A percentile compares a stretch with the other conserved stretches of the same genome.
These are phyloP conservation scores for Diplodia intermedia DNA, from an alignment of 2,329 filamentous ascomycete genomes.

Conservation along the genomic window DNA sequence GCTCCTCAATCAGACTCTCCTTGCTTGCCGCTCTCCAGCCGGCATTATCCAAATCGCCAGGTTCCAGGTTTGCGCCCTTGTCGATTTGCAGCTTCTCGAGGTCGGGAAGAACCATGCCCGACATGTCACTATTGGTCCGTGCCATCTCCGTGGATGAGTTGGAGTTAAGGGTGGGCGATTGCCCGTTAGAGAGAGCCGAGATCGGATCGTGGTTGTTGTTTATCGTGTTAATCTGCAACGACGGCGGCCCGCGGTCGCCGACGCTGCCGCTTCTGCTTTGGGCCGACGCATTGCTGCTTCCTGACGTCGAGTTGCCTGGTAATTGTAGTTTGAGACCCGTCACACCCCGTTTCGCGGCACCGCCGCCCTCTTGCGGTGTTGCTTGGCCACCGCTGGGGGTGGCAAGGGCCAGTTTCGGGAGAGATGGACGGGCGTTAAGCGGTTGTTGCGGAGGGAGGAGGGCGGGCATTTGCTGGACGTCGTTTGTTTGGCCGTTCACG, in stretches of 20 bases:
- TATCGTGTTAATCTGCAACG: slow-evolving; percentile 15
- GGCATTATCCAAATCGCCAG: slow-evolving; percentile 93
- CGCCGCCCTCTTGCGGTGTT: slow-evolving; percentile 70
- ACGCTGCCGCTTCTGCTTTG: slow-evolving; percentile 87
- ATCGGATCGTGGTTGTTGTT: slow-evolving; percentile 28
- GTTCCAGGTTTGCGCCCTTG: slow-evolving; percentile 82
- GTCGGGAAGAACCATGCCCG: slow-evolving; percentile 64
- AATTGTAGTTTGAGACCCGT: slow-evolving; percentile 58
- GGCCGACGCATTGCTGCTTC: slow-evolving; percentile 79
- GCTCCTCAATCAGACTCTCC: slow-evolving; percentile 84
- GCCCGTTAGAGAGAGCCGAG: slow-evolving; percentile 24
- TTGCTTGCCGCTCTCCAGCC: slow-evolving; percentile 93
- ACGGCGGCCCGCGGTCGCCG: slow-evolving; percentile 66
- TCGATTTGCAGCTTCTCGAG: slow-evolving; percentile 84
- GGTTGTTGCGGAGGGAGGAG: slow-evolving; percentile 54
- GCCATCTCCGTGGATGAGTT: slow-evolving; percentile 87
- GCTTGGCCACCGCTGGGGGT: slow-evolving; percentile 85
- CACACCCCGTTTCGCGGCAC: slow-evolving; percentile 39
- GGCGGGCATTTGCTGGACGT: slow-evolving; percentile 49
- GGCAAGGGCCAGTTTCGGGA: slow-evolving; percentile 78
- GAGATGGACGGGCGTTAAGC: slow-evolving; percentile 17
- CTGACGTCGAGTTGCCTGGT: slow-evolving; percentile 67
- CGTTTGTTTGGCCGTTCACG: slow-evolving; percentile 63
- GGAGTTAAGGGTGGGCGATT: slow-evolving; percentile 63
- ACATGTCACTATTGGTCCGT: slow-evolving; percentile 77